A percentile compares a stretch with the other conserved stretches of the same genome.
Conservation (phyloP, 139 green algal species). For the Chlamydomonas sp. region DNA sequence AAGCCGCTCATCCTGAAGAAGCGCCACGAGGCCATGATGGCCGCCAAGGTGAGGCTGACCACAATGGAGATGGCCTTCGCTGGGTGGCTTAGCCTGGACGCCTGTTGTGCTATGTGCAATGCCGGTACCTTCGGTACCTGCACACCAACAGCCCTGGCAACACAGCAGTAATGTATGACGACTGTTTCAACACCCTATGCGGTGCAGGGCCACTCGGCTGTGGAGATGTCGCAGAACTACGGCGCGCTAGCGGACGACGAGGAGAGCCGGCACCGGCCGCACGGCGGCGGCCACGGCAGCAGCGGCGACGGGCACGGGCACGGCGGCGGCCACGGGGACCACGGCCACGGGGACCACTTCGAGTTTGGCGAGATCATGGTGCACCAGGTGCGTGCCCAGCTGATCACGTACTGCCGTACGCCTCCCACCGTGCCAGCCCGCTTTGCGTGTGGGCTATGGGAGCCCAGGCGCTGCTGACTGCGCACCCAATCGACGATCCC, state of each 20-base stretch:
- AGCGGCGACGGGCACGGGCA: background rate
- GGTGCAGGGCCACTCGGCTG: background rate
- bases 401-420: no score
- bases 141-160: no score
- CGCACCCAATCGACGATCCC: background rate
- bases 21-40: conserved; percentile 66
- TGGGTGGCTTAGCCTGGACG: background rate
- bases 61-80: background rate
- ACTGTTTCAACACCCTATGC: no score
- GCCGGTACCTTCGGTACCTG: no score
- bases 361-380: conserved; percentile 85
- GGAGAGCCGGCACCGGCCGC: conserved; percentile 11
- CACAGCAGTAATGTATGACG: no score
- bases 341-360: conserved; percentile 71
- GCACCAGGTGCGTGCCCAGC: conserved; percentile 19
- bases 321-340: conserved; percentile 36
- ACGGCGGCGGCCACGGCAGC: background rate
- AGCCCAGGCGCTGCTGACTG: background rate
- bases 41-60: conserved; percentile 4
- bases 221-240: conserved; percentile 28
- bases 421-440: no score
- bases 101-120: no score
- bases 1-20: conserved; percentile 96
- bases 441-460: no score
- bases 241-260: conserved; percentile 20